These are phyloP conservation scores for Rosa multiflora DNA, from an alignment of 306 rosid species.

Conservation along the genomic window DNA sequence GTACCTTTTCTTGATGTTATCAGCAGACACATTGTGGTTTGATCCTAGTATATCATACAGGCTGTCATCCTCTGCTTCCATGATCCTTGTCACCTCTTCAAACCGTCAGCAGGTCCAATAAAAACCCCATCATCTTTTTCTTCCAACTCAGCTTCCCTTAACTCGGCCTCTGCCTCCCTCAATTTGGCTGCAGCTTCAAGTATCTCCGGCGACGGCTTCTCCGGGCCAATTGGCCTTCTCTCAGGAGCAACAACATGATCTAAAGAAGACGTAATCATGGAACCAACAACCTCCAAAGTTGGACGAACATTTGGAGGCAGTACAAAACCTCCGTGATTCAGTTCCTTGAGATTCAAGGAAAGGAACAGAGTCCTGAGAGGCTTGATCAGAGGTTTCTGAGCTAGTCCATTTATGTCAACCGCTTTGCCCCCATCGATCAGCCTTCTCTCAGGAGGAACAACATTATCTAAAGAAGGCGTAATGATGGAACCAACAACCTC, in stretches of 20 bases:
- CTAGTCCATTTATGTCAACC: conserved; percentile 78
- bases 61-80: conserved; percentile 59
- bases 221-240: neutral
- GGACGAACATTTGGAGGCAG: conserved; percentile 59
- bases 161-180: too few species aligned
- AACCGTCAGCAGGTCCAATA: conserved; percentile 53
- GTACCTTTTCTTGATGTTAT: conserved; percentile 81
- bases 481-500: conserved; percentile 65
- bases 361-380: conserved; percentile 65
- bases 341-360: conserved; percentile 60
- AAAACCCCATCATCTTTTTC: too few species aligned
- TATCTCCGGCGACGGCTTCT: too few species aligned
- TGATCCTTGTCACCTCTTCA: conserved; percentile 94
- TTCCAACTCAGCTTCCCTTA: too few species aligned
- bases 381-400: conserved; percentile 56
- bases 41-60: conserved; percentile 78
- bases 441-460: conserved; percentile 41
- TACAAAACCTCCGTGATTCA: conserved; percentile 55
- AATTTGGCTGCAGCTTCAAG: too few species aligned
- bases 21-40: conserved; percentile 61
- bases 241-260: conserved; percentile 47
- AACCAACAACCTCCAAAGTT: conserved; percentile 67
- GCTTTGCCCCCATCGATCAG: conserved; percentile 90
- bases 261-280: conserved; percentile 40
- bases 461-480: conserved; percentile 33